phyloP scores from a whole-genome alignment of 768 basidiomycete species.

The Russula foetens region DNA sequence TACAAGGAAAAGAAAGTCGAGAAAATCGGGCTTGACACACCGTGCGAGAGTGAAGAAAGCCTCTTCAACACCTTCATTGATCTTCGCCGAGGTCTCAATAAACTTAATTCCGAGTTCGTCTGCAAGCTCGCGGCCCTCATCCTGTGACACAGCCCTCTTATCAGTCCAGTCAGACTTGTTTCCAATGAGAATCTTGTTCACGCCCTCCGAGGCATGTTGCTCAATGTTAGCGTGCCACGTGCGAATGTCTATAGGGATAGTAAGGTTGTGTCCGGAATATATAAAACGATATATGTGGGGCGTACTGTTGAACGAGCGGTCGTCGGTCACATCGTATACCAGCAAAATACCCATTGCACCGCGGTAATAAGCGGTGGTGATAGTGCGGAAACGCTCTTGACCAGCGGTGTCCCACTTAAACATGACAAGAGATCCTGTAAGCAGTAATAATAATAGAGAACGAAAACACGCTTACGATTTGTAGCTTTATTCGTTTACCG shows the following conservation, averaged over 20 bases:
- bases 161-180: slow-evolving; percentile 99
- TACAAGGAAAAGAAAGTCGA: not conserved
- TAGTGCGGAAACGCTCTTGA: slow-evolving; percentile 97
- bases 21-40: slow-evolving; percentile 37
- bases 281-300: slow-evolving; percentile 12
- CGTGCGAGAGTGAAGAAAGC: slow-evolving; percentile 96
- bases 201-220: slow-evolving; percentile 96
- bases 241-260: slow-evolving; percentile 69
- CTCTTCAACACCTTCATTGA: slow-evolving; percentile 96
- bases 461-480: slow-evolving; percentile 62
- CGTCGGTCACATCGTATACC: slow-evolving; percentile 97
- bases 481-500: slow-evolving; percentile 97
- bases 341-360: slow-evolving; percentile 98
- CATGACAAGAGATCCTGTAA: not conserved
- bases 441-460: not conserved
- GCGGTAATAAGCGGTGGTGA: slow-evolving; percentile 98
- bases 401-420: slow-evolving; percentile 97
- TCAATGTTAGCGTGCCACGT: slow-evolving; percentile 98
- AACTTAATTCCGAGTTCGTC: slow-evolving; percentile 92
- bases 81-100: slow-evolving; percentile 96
- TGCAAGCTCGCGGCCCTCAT: slow-evolving; percentile 88
- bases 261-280: not conserved
- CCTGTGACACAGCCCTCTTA: slow-evolving; percentile 85
- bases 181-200: slow-evolving; percentile 98
- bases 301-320: slow-evolving; percentile 92